These are phyloP conservation scores for Penicillium arizonense DNA, from an alignment of 495 filamentous ascomycete genomes.

Conservation along the genomic window DNA sequence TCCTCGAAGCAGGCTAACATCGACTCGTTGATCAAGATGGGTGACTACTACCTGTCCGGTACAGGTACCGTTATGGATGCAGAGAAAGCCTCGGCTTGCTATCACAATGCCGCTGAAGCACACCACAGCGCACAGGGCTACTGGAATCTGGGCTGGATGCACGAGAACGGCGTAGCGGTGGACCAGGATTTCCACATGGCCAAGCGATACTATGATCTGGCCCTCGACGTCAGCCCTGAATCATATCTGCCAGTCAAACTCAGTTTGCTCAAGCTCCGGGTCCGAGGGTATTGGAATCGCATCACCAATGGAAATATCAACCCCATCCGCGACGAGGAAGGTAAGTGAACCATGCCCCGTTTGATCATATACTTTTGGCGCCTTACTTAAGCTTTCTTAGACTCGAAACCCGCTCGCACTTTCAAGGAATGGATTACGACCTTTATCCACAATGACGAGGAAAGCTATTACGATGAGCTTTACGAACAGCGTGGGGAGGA, in stretches of 20 bases:
- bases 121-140: conserved; percentile 91
- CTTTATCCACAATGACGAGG: conserved; percentile 73
- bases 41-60: conserved; percentile 88
- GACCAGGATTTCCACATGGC: conserved; percentile 96
- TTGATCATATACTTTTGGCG: not conserved
- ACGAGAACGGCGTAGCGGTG: conserved; percentile 93
- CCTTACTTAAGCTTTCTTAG: conserved; percentile 30
- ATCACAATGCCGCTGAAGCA: conserved; percentile 85
- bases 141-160: conserved; percentile 99
- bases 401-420: conserved; percentile 67
- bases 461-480: conserved; percentile 48
- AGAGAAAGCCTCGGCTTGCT: conserved; percentile 91
- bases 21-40: conserved; percentile 96
- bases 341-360: conserved; percentile 46
- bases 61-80: conserved; percentile 67
- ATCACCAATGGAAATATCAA: conserved; percentile 87
- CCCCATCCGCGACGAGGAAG: conserved; percentile 81
- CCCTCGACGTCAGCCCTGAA: conserved; percentile 85
- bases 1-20: conserved; percentile 92
- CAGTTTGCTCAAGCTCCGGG: conserved; percentile 79
- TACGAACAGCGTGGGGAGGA: conserved; percentile 59
- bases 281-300: conserved; percentile 89
- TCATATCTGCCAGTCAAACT: conserved; percentile 93
- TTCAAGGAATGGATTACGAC: conserved; percentile 80
- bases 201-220: conserved; percentile 92